Percentiles rank a stretch among this genome's conserved stretches.
Evolutionary conservation across 1,139 yeast genomes (phyloP).

Genomic region (Magnusiomyces ingens): DNA sequence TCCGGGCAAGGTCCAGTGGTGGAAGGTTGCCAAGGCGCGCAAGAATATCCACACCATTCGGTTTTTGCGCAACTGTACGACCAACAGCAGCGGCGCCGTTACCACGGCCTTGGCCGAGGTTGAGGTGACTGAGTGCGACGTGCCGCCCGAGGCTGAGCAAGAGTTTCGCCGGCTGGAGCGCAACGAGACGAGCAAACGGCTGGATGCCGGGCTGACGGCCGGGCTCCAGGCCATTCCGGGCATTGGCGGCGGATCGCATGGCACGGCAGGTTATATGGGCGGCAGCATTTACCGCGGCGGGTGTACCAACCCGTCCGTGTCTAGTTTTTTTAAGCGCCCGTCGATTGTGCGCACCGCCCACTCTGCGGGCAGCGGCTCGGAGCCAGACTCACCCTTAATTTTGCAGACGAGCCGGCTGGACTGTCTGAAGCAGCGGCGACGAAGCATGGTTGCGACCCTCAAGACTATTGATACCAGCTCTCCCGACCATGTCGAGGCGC

Average conservation of each 20-base stretch:
- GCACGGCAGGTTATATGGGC: too few relatives aligned
- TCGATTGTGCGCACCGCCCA: neutral
- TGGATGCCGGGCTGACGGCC: constrained; percentile 6
- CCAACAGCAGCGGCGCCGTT: constrained; percentile 2
- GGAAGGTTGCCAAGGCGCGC: constrained; percentile 16
- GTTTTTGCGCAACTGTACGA: constrained; percentile 7
- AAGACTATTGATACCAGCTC: constrained; percentile 14
- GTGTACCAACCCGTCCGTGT: constrained; percentile 1
- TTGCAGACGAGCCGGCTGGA: too few relatives aligned
- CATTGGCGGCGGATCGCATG: too few relatives aligned
- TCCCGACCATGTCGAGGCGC: neutral
- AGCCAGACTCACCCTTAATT: too few relatives aligned
- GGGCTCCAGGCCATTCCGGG: neutral
- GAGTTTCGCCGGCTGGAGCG: constrained; percentile 13
- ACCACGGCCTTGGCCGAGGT: constrained; percentile 15
- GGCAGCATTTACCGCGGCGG: constrained; percentile 11
- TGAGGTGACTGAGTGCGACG: constrained; percentile 12
- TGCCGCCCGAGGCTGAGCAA: constrained; percentile 9
- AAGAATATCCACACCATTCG: constrained; percentile 15
- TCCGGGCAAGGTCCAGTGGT: constrained; percentile 22
- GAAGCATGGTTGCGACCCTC: constrained; percentile 14
- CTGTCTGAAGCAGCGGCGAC: too few relatives aligned
- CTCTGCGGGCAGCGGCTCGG: too few relatives aligned
- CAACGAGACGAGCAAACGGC: constrained; percentile 12
- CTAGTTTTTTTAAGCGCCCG: neutral